Evolutionary conservation across 441 rosid genomes (phyloP).

Genomic region (Croton laevigatus): DNA sequence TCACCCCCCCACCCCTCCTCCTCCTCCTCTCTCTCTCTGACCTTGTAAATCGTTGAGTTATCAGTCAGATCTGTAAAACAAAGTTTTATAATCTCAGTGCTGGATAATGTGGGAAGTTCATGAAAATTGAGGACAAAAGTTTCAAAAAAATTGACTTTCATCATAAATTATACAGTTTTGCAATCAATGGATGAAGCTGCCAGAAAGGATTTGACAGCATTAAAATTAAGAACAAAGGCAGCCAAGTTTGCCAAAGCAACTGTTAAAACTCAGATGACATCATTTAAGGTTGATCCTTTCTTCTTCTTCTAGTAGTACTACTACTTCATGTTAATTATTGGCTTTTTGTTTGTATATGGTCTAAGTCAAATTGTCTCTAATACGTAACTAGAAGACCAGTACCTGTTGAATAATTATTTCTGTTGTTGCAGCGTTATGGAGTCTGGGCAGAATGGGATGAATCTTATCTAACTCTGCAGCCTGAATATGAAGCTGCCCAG

Average conservation of each 20-base stretch:
- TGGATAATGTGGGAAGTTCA: neutral
- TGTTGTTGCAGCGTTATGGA: constrained; percentile 79
- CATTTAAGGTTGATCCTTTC: constrained; percentile 69
- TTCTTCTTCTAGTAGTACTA: neutral
- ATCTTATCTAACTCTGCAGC: constrained; percentile 91
- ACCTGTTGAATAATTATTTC: constrained; percentile 14
- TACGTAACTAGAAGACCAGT: neutral
- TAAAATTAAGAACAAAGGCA: constrained; percentile 88
- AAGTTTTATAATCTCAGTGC: neutral
- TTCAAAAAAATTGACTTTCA: constrained; percentile 30
- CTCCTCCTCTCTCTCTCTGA: too few species aligned
- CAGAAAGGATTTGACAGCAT: constrained; percentile 79
- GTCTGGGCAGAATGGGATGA: constrained; percentile 96
- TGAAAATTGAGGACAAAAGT: neutral
- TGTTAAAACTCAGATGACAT: constrained; percentile 90
- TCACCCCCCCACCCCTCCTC: too few species aligned
- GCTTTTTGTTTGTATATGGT: constrained; percentile 6
- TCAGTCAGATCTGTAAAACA: constrained; percentile 9
- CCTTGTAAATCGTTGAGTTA: neutral
- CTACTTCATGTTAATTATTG: constrained; percentile 5
- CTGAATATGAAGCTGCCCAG: constrained; percentile 97
- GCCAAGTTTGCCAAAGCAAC: constrained; percentile 93
- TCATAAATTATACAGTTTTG: constrained; percentile 65
- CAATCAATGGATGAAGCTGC: constrained; percentile 86
- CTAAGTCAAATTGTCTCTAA: constrained; percentile 4